Evolutionary conservation across 2,329 filamentous ascomycete genomes (phyloP).

Genomic region (Trichoderma sp.): DNA sequence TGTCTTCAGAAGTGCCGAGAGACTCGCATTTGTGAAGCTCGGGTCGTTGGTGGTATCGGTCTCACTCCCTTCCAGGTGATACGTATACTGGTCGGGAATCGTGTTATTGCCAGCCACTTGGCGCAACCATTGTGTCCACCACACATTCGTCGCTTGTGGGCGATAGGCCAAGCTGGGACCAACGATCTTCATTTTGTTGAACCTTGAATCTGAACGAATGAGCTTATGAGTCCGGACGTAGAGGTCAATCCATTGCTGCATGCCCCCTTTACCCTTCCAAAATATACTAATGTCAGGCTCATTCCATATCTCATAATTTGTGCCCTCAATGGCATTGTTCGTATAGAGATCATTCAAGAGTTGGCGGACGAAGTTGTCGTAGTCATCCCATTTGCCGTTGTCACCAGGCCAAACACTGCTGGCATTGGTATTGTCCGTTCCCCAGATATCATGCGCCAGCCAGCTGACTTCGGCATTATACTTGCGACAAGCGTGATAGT

Average conservation of each 20-base stretch:
- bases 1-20: neutral
- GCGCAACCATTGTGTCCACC: conserved; percentile 21
- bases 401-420: neutral
- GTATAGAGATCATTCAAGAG: neutral
- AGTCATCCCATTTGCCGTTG: neutral
- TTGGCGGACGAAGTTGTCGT: neutral
- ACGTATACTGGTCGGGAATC: conserved; percentile 19
- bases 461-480: neutral
- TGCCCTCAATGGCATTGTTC: neutral
- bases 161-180: neutral
- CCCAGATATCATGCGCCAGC: neutral
- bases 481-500: neutral
- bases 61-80: conserved; percentile 13
- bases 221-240: neutral
- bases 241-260: neutral
- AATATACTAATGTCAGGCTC: neutral
- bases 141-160: conserved; percentile 4
- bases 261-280: neutral
- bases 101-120: conserved; percentile 1
- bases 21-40: conserved; percentile 1
- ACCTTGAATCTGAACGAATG: neutral
- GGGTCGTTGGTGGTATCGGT: conserved; percentile 7
- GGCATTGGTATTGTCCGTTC: neutral
- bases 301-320: neutral
- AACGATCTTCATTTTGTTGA: neutral